A percentile compares a stretch with the other conserved stretches of the same genome.
These are phyloP conservation scores for Balakata baccata DNA, from an alignment of 345 rosid species.

Conservation along the genomic window DNA sequence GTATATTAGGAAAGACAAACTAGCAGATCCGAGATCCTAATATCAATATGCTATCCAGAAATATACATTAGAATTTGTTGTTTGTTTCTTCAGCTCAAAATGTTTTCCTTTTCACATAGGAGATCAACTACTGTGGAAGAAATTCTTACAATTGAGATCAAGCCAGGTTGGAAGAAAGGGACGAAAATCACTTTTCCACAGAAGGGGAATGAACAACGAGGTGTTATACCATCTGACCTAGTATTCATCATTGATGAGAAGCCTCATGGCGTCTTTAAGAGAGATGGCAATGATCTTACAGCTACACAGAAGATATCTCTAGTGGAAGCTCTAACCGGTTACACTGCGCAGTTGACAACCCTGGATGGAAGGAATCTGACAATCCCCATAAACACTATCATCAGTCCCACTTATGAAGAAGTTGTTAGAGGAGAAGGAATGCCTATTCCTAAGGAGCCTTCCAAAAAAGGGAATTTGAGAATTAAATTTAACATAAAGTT, in stretches of 20 bases:
- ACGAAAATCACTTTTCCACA: constrained; percentile 74
- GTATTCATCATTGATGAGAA: constrained; percentile 80
- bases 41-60: neutral
- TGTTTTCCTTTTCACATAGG: constrained; percentile 33
- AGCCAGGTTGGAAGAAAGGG: constrained; percentile 92
- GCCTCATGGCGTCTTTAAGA: constrained; percentile 71
- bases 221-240: constrained; percentile 63
- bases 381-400: constrained; percentile 45
- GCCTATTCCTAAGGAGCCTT: constrained; percentile 85
- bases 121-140: constrained; percentile 63
- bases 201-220: constrained; percentile 75
- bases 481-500: constrained; percentile 77
- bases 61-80: neutral
- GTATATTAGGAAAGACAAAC: neutral
- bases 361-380: constrained; percentile 71
- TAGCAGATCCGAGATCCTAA: too few species aligned
- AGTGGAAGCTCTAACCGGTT: constrained; percentile 76
- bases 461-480: constrained; percentile 72
- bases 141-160: constrained; percentile 69
- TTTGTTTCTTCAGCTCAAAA: neutral
- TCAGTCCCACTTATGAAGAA: constrained; percentile 76
- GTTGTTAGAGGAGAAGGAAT: constrained; percentile 83
- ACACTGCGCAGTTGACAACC: constrained; percentile 52
- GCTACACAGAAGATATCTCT: constrained; percentile 61
- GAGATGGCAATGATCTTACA: constrained; percentile 83